Percentiles rank a stretch among this genome's conserved stretches.
These are phyloP conservation scores for Beverwykella pulmonaria DNA, from an alignment of 495 filamentous ascomycete genomes.

Conservation along the genomic window DNA sequence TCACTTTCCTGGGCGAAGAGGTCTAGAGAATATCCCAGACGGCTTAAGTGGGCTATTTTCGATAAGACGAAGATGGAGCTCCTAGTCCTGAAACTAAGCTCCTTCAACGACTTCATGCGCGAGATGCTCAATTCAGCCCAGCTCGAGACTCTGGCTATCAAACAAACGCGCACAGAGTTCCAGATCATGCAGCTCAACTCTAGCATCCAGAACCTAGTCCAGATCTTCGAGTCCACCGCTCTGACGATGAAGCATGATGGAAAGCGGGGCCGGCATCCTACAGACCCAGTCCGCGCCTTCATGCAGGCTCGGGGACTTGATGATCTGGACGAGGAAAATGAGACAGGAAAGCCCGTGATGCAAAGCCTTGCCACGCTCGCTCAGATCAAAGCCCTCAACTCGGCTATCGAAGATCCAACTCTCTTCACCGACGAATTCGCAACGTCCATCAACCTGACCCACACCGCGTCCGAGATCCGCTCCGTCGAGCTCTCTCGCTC, in stretches of 20 bases:
- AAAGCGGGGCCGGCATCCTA: background rate
- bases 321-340: conserved; percentile 21
- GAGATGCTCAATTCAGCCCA: conserved; percentile 39
- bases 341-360: conserved; percentile 4
- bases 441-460: conserved; percentile 13
- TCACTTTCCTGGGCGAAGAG: conserved; percentile 34
- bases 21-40: conserved; percentile 23
- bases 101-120: conserved; percentile 41
- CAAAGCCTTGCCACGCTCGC: conserved; percentile 36
- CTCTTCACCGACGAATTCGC: conserved; percentile 36
- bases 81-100: conserved; percentile 36
- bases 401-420: conserved; percentile 30
- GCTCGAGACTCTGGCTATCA: conserved; percentile 33
- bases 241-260: conserved; percentile 6
- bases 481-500: conserved; percentile 28
- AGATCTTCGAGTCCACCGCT: conserved; percentile 37
- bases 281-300: conserved; percentile 28
- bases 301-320: conserved; percentile 30
- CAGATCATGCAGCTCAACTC: conserved; percentile 43
- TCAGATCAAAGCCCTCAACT: conserved; percentile 39
- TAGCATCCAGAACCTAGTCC: conserved; percentile 39
- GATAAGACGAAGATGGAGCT: conserved; percentile 38
- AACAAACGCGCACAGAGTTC: conserved; percentile 38
- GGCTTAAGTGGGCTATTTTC: conserved; percentile 37
- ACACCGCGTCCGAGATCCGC: conserved; percentile 32